phyloP scores from a whole-genome alignment of 305 asterid genomes.

The Solanum chacoense region DNA sequence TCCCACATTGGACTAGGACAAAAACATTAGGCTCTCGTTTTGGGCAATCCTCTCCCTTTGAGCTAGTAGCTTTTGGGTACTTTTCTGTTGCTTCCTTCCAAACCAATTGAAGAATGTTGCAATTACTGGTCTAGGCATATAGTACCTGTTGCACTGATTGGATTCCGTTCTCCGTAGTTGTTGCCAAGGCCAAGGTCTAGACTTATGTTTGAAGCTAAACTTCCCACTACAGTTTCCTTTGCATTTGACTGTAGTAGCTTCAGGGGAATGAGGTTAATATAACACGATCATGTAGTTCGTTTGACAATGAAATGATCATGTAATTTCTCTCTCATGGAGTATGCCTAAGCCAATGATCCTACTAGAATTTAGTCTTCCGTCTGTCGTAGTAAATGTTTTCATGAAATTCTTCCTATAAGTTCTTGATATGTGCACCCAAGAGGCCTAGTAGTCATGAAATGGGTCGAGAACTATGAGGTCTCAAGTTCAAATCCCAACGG shows the following conservation, averaged over 20 bases:
- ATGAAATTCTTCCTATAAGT: neutral
- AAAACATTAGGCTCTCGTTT: neutral
- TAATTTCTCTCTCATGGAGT: neutral
- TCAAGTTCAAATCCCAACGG: too few species aligned
- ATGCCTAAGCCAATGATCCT: neutral
- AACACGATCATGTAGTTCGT: neutral
- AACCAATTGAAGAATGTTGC: neutral
- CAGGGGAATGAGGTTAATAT: neutral
- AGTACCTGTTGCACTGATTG: neutral
- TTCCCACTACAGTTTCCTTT: neutral
- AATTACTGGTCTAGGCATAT: neutral
- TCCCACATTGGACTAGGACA: neutral
- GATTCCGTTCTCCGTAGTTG: neutral
- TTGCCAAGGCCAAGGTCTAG: neutral
- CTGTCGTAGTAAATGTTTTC: neutral
- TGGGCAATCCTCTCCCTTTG: neutral
- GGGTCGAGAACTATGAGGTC: too few species aligned
- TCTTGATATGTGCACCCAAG: neutral
- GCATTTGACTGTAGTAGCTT: neutral
- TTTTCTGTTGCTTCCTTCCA: neutral
- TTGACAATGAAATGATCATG: too few species aligned
- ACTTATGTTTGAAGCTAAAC: neutral
- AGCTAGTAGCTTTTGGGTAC: neutral
- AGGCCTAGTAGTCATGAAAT: too few species aligned
- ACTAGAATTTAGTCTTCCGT: neutral